Conservation (phyloP, 1,284 basidiomycete species). For the Boletellus deceptivus region DNA sequence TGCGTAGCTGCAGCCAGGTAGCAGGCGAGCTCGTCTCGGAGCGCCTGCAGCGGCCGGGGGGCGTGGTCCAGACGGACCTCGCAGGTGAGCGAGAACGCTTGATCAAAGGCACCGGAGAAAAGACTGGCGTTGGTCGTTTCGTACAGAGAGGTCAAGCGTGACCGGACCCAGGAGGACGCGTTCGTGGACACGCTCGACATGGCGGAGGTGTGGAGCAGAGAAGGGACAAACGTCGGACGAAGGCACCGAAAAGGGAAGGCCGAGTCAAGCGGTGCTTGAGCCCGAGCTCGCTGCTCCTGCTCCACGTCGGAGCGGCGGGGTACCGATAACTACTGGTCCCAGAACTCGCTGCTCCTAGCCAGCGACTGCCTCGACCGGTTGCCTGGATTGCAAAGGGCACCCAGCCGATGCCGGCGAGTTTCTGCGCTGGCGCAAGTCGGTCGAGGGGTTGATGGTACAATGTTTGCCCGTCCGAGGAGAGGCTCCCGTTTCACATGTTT, state of each 20-base stretch:
- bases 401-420: too few relatives aligned
- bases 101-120: constrained; percentile 25
- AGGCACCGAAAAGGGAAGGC: too few relatives aligned
- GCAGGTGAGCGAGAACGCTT: constrained; percentile 34
- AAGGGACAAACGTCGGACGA: neutral
- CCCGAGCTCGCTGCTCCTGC: too few relatives aligned
- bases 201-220: neutral
- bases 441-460: too few relatives aligned
- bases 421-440: too few relatives aligned
- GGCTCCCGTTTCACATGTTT: neutral
- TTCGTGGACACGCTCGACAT: constrained; percentile 2
- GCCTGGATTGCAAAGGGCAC: too few relatives aligned
- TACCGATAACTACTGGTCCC: too few relatives aligned
- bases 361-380: too few relatives aligned
- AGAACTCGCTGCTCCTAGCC: too few relatives aligned
- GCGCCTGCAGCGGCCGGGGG: constrained; percentile 26
- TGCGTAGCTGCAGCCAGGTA: constrained; percentile 17
- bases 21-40: constrained; percentile 28
- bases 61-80: constrained; percentile 37
- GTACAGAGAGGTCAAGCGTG: constrained; percentile 29
- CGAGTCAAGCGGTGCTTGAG: too few relatives aligned
- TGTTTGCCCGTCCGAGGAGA: neutral
- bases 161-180: constrained; percentile 25
- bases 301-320: too few relatives aligned
- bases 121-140: constrained; percentile 18